Evolutionary conservation across 305 asterid species (phyloP).

Genomic region (Solanum hybrid): DNA sequence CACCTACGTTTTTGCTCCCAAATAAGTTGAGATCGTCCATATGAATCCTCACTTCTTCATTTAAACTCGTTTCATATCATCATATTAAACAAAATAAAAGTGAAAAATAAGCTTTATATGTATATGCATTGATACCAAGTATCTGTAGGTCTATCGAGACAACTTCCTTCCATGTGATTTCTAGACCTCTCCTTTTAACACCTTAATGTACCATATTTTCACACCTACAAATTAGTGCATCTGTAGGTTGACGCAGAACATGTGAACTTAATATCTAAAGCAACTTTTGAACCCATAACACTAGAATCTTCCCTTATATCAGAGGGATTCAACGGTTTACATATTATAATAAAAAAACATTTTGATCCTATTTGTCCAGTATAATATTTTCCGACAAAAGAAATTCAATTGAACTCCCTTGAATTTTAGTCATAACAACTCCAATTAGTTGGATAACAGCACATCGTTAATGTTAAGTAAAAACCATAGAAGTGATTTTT

Average conservation of each 20-base stretch:
- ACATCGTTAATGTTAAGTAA: background rate
- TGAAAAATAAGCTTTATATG: background rate
- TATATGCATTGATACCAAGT: background rate
- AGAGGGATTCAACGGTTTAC: background rate
- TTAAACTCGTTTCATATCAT: background rate
- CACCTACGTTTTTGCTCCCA: background rate
- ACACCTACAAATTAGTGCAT: background rate
- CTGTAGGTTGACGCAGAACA: background rate
- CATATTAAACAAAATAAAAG: background rate
- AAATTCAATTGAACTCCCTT: background rate
- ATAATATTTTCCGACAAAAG: background rate
- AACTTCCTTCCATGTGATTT: background rate
- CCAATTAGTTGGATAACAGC: background rate
- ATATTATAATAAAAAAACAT: background rate
- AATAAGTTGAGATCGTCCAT: background rate
- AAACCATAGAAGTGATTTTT: background rate
- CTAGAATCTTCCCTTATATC: background rate
- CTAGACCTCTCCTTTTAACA: background rate
- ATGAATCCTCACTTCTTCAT: background rate
- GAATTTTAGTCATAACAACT: background rate
- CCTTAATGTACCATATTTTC: background rate
- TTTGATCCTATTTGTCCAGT: background rate
- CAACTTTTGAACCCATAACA: background rate
- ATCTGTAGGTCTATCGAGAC: background rate
- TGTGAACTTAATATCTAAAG: background rate